These are phyloP conservation scores for Chalciporus piperatus DNA, from an alignment of 768 basidiomycete species.

Conservation along the genomic window DNA sequence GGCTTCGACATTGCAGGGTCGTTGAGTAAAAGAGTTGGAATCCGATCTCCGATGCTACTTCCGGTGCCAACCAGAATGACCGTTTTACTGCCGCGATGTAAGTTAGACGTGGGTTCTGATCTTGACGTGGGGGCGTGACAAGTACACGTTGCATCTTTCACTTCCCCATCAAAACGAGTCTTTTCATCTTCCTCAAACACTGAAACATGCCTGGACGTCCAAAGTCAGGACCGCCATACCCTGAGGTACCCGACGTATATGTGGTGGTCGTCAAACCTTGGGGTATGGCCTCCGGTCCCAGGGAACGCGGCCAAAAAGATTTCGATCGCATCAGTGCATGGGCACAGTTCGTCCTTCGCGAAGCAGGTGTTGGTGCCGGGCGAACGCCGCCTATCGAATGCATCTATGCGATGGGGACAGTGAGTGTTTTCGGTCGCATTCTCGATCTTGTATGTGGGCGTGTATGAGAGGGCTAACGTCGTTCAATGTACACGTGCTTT, in stretches of 20 bases:
- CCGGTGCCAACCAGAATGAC: not conserved
- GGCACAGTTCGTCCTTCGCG: conserved; percentile 21
- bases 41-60: conserved; percentile 20
- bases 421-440: conserved; percentile 17
- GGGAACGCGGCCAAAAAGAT: conserved; percentile 12
- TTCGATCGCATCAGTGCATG: conserved; percentile 25
- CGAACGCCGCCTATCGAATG: conserved; percentile 18
- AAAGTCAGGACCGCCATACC: conserved; percentile 29
- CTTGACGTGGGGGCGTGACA: not conserved
- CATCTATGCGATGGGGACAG: conserved; percentile 29
- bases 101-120: not conserved
- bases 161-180: not conserved
- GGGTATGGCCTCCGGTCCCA: conserved; percentile 11
- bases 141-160: not conserved
- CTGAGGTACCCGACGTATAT: conserved; percentile 19
- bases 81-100: not conserved
- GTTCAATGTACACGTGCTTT: not conserved
- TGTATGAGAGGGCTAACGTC: not conserved
- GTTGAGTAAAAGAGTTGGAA: not conserved
- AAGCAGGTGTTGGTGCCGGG: conserved; percentile 14
- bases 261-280: conserved; percentile 27
- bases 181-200: not conserved
- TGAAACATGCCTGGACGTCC: conserved; percentile 16
- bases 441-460: not conserved
- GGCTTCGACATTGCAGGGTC: not conserved